Evolutionary conservation across 768 basidiomycete species (phyloP).

Genomic region (Trametes elegans): DNA sequence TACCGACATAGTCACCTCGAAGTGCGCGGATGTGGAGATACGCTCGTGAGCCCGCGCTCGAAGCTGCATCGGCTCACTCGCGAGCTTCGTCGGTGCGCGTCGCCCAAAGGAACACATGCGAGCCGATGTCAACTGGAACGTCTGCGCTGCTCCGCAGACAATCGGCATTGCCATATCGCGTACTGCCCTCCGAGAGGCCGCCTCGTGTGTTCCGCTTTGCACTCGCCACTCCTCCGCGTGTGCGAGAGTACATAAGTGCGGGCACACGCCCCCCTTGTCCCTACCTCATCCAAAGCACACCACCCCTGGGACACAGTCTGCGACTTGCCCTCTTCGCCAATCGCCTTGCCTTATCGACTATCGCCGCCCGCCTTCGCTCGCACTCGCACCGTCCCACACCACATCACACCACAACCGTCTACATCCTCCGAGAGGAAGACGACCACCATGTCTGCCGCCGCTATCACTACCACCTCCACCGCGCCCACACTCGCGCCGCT

Average conservation of each 20-base stretch:
- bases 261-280: background rate
- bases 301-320: constrained; percentile 3
- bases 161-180: constrained; percentile 4
- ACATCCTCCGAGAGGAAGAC: background rate
- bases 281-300: background rate
- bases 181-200: background rate
- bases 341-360: background rate
- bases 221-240: constrained; percentile 17
- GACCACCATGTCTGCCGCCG: background rate
- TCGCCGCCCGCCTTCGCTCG: background rate
- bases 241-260: constrained; percentile 5
- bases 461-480: background rate
- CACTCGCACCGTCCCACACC: background rate
- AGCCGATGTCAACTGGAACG: background rate
- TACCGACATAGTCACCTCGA: no score
- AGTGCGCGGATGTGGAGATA: no score
- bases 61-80: no score
- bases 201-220: constrained; percentile 16
- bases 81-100: no score
- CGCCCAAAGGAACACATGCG: background rate
- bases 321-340: constrained; percentile 6
- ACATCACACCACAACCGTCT: background rate
- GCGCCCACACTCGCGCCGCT: constrained; percentile 1
- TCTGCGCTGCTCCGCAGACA: background rate
- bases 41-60: no score